Conservation (phyloP, 2,329 filamentous ascomycete species). For the Calonectria honghensis region DNA sequence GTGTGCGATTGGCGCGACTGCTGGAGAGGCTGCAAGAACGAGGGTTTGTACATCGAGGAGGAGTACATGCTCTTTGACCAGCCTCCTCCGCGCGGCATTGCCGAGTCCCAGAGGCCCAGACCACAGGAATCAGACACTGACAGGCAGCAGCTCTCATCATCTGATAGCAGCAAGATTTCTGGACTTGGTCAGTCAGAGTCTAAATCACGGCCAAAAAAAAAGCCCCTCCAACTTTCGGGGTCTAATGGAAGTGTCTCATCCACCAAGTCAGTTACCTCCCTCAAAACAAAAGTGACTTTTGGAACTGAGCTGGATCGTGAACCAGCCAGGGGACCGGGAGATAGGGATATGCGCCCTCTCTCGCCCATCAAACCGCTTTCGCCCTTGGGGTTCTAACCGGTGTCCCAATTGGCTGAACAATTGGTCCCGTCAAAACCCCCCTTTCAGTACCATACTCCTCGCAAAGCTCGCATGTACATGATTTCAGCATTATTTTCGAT, state of each 20-base stretch:
- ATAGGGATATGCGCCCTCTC: constrained; percentile 72
- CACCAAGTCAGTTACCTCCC: constrained; percentile 60
- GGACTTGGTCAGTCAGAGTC: constrained; percentile 50
- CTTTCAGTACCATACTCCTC: constrained; percentile 37
- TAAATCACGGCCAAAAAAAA: constrained; percentile 63
- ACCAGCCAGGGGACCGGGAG: constrained; percentile 57
- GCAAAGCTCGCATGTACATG: constrained; percentile 44
- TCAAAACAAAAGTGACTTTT: constrained; percentile 68
- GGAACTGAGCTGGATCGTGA: constrained; percentile 62
- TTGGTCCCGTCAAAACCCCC: constrained; percentile 20
- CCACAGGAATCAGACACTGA: constrained; percentile 48
- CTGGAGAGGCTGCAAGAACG: constrained; percentile 96
- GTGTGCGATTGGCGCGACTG: constrained; percentile 97
- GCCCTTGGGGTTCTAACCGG: constrained; percentile 73
- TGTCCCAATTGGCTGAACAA: constrained; percentile 36
- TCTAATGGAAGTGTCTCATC: constrained; percentile 67
- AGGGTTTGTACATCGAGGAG: constrained; percentile 84
- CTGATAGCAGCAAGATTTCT: constrained; percentile 77
- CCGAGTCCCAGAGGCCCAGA: constrained; percentile 59
- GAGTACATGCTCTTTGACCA: constrained; percentile 78
- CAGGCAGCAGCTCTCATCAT: constrained; percentile 71
- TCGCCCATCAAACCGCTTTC: constrained; percentile 81
- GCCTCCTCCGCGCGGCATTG: constrained; percentile 71
- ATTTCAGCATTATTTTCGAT: constrained; percentile 48
- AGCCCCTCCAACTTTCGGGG: constrained; percentile 62